phyloP scores from a whole-genome alignment of 2,329 filamentous ascomycete species.

The Colletotrichum gloeosporioides region DNA sequence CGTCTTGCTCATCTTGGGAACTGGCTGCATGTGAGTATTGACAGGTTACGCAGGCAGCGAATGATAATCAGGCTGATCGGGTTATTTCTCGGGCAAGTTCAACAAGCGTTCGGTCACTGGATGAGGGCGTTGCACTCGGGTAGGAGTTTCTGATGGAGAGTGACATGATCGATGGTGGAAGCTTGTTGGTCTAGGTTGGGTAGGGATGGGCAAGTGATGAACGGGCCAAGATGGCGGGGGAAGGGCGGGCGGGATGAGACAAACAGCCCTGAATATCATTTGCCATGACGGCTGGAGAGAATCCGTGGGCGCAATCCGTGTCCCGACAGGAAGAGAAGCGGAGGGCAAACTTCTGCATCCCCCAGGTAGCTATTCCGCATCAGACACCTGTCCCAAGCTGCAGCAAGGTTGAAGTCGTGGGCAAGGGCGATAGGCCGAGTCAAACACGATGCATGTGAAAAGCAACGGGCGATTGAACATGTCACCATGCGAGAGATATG shows the following conservation, averaged over 20 bases:
- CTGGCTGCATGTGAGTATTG: background rate
- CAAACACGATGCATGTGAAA: background rate
- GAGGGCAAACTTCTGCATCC: background rate
- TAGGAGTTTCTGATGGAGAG: background rate
- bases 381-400: background rate
- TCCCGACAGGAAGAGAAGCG: background rate
- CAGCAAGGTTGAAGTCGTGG: background rate
- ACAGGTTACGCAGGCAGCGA: background rate
- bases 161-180: background rate
- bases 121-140: background rate
- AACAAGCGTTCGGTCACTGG: background rate
- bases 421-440: background rate
- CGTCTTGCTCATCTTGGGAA: background rate
- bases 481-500: background rate
- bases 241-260: background rate
- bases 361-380: background rate
- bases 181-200: background rate
- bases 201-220: conserved; percentile 1
- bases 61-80: background rate
- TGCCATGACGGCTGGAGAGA: background rate
- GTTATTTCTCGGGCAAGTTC: background rate
- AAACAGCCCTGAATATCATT: conserved; percentile 11
- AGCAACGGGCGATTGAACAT: background rate
- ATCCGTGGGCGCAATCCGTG: background rate
- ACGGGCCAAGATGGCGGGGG: conserved; percentile 9